Evolutionary conservation across 352 stramenopile species (phyloP), one percentile per base, ranked within the genome.

Genomic region (Phytophthora idaei): DNA sequence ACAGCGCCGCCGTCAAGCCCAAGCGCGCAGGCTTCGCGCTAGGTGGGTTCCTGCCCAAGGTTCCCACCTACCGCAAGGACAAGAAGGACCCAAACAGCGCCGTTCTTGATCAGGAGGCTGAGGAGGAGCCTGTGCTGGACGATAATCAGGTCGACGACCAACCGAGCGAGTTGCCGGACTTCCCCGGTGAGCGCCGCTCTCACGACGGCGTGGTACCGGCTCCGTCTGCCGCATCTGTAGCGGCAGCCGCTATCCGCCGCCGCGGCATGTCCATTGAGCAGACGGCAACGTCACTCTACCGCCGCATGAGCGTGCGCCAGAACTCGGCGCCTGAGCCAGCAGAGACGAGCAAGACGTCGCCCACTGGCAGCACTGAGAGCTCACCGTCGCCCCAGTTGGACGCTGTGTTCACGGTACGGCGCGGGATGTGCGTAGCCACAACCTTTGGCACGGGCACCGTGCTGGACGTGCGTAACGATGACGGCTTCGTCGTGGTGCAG

Each of bases 401-500:
- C 10, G 48, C 71, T 4, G 69, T 45, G 12, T 17, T 79, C 12
- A 87, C 87, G 50, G 69, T 71, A n/a, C 73, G 76, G 10, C 80
- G 82, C n/a, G 82, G 82, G 6, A 77, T 79, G 44, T 94, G 85
- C 52, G 87, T 95, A 4, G 73, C 84, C 14, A 95, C 87, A 21
- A 83, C 74, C 42, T 95, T 90, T 61, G 87, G 87, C 29, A 95
- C 87, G 3, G 87, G 85, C 15, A 81, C 79, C 0, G 81, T 95
- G 41, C 57, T 94, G 31, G 85, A 93, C 32, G 79, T 92, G 54
- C 87, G 85, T 37, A 44, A 67, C 1, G 83, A 93, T 37, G 87
- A 93, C 64, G 70, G 77, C 21, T 90, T 93, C 50, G 89, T 88
- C 65, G 80, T 95, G 47, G 74, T 93, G 58, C 81, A 92, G 61